These are phyloP conservation scores for Acanthamoeba castellanii DNA, from an alignment of 208 protist genomes.

Conservation along the genomic window DNA sequence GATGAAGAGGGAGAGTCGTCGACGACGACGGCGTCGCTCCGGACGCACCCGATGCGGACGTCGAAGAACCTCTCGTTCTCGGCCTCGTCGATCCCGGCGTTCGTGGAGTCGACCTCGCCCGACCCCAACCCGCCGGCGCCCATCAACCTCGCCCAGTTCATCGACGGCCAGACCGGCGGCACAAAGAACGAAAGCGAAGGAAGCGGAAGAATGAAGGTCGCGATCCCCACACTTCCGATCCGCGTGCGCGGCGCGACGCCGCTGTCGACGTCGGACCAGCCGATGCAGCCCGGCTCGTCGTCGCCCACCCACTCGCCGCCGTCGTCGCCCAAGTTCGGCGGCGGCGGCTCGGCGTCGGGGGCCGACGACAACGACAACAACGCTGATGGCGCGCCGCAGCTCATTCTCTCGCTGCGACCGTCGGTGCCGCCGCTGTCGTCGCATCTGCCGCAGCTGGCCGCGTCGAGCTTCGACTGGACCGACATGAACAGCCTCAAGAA, in stretches of 20 bases:
- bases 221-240: not conserved
- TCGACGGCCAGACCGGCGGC: not conserved
- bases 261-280: not conserved
- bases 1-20: not conserved
- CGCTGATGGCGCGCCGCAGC: not conserved
- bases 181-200: not conserved
- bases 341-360: not conserved
- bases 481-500: not conserved
- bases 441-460: not conserved
- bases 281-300: not conserved
- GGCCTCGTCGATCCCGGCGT: not conserved
- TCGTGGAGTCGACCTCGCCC: not conserved
- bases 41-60: slow-evolving; percentile 12
- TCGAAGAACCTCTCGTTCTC: not conserved
- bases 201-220: not conserved
- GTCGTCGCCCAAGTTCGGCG: not conserved
- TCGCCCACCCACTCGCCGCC: not conserved
- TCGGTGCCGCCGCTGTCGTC: not conserved
- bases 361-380: not conserved
- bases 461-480: slow-evolving; percentile 23
- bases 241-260: not conserved
- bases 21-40: not conserved
- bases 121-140: not conserved
- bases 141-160: not conserved
- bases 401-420: slow-evolving; percentile 10